Evolutionary conservation across 2,329 filamentous ascomycete genomes (phyloP).

Genomic region (Sordariomycetes sp.): DNA sequence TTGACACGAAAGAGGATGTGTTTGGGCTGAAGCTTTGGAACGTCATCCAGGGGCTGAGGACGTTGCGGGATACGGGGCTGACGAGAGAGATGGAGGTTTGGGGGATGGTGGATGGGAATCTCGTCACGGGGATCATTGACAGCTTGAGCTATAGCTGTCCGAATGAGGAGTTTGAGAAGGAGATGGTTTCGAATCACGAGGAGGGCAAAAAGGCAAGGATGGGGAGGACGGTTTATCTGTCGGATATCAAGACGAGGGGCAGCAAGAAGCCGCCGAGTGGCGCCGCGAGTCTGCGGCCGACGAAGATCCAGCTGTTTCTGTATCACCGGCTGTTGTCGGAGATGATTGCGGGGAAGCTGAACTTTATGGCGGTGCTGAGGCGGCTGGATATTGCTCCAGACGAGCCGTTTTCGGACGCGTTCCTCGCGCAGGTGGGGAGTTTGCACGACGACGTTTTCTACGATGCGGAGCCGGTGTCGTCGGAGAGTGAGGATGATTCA

Average conservation of each 20-base stretch:
- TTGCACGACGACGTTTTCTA: constrained; percentile 55
- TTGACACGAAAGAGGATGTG: constrained; percentile 63
- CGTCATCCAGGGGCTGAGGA: constrained; percentile 70
- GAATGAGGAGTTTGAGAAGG: constrained; percentile 54
- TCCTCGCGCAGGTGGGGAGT: constrained; percentile 60
- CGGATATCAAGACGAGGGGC: constrained; percentile 77
- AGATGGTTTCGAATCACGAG: constrained; percentile 21
- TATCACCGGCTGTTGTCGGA: constrained; percentile 77
- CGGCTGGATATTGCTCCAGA: constrained; percentile 59
- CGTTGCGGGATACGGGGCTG: constrained; percentile 54
- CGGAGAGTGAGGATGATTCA: background rate
- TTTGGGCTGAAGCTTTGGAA: constrained; percentile 86
- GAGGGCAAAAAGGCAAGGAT: constrained; percentile 7
- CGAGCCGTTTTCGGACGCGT: constrained; percentile 60
- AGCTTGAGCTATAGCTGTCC: constrained; percentile 68
- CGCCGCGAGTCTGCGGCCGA: constrained; percentile 56
- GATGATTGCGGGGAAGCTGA: constrained; percentile 57
- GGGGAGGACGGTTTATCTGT: constrained; percentile 47
- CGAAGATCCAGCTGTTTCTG: constrained; percentile 76
- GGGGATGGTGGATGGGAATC: constrained; percentile 68
- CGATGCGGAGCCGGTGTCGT: constrained; percentile 17
- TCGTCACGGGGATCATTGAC: constrained; percentile 86
- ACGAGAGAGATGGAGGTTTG: constrained; percentile 74
- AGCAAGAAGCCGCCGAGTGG: constrained; percentile 50
- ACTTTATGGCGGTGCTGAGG: constrained; percentile 53